Base-by-base conservation (phyloP, 2,329 filamentous ascomycete species). In the Diaporthe sp. region DNA sequence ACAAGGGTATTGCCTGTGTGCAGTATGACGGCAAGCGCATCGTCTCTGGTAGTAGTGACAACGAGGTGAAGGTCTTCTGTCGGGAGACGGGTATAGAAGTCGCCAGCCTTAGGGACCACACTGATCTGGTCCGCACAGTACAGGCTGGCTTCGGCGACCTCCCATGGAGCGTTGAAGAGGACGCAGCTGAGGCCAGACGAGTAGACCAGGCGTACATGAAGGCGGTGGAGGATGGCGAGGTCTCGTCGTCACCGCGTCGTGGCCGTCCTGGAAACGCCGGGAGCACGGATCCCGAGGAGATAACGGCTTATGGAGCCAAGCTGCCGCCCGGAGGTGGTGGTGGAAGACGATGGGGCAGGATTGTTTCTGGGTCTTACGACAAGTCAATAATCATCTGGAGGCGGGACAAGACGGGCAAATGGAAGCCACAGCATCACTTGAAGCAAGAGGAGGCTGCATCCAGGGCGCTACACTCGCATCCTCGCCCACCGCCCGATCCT, bases 331-430 rank as follows among this genome's bases (percentile, higher is more conserved):
- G 96, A 17, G 96, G 96, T 34, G 96, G 96, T 53, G 95, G 96
- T 37, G 95, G 95, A 80, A 75, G 73, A 53, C 92, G 90, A 79
- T 98, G 96, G 87, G 95, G 94, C 13, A 93, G 96, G n/a, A 99
- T 99, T 76, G 95, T 99, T 4, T 98, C 96, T 9, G 97, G 97
- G 3, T 98, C 95, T 0, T 99, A 99, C 80, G 97, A 99, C 79
- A 95, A 98, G 85, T 96, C 92, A 15, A 95, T 99, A 79, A 96
- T 98, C 78, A 94, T 99, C 74, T 99, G 97, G 97, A 93, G 94
- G 79, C 93, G 95, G 77, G 94, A 97, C 78, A 91, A 92, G 78
- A 92, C 97, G 78, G 96, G 96, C 3, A 91, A 94, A 37, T 98
- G 97, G 96, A 92, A 92, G 79, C 91, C 93, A 72, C 92, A 92